phyloP scores from a whole-genome alignment of 805 yeast genomes.

The Wickerhamiella sergipiensis region DNA sequence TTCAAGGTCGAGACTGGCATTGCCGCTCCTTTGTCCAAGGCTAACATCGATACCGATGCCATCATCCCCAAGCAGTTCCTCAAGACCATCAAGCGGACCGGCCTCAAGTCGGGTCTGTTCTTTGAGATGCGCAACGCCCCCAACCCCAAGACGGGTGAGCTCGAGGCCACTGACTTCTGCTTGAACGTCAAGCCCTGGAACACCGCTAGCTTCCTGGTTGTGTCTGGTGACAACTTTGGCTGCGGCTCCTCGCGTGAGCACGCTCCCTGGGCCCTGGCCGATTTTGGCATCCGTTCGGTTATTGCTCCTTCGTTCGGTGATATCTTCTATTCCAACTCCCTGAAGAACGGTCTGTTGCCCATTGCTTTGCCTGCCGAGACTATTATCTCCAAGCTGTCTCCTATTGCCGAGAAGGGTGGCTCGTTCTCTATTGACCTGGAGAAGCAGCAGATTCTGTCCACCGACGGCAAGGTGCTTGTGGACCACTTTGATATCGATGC shows the following conservation, averaged over 20 bases:
- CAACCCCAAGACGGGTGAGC: slow-evolving; percentile 39
- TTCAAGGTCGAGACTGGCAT: slow-evolving; percentile 67
- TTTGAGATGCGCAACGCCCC: slow-evolving; percentile 75
- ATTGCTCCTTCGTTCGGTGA: slow-evolving; percentile 98
- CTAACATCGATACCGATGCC: slow-evolving; percentile 96
- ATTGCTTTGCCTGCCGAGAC: slow-evolving; percentile 75
- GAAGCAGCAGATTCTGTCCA: slow-evolving; percentile 60
- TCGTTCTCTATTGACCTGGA: slow-evolving; percentile 72
- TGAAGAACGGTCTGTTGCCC: slow-evolving; percentile 90
- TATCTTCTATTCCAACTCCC: slow-evolving; percentile 92
- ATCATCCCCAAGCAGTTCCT: slow-evolving; percentile 97
- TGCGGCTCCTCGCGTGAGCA: slow-evolving; percentile 99
- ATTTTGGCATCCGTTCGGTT: slow-evolving; percentile 89
- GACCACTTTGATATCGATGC: slow-evolving; percentile 77
- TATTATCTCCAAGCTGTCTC: slow-evolving; percentile 58
- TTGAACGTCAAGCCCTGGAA: slow-evolving; percentile 77
- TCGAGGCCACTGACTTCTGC: slow-evolving; percentile 69
- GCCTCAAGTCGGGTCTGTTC: slow-evolving; percentile 75
- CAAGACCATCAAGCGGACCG: slow-evolving; percentile 96
- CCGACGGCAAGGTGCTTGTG: slow-evolving; percentile 59
- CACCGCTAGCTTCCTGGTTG: slow-evolving; percentile 68
- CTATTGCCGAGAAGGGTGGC: slow-evolving; percentile 64
- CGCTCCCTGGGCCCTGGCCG: slow-evolving; percentile 98
- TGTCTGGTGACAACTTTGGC: slow-evolving; percentile 94
- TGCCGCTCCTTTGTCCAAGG: slow-evolving; percentile 89